Evolutionary conservation across 129 eudicot species (phyloP), one percentile per base, ranked within the genome.

Genomic region (Pulicaria dysenterica): DNA sequence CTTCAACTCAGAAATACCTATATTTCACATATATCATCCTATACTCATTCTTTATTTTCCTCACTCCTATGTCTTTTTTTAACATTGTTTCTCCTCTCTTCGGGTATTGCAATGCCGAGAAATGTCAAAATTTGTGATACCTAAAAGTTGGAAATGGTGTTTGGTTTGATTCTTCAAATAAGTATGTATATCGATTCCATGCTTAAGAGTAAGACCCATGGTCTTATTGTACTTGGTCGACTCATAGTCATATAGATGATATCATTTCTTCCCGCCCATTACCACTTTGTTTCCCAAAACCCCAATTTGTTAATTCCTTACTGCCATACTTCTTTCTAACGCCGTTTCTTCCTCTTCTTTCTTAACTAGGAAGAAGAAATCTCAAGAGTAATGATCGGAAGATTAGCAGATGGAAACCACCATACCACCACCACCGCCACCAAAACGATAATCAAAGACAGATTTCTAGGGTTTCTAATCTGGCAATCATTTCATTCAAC

Each of bases 381-480:
- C 13, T 1, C 67, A 34, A 34, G 58, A 65, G 80, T 48, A 37
- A 76, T 76, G 80, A 67, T 67, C 67, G 69, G 80, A 58, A 76
- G 69, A 73, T 10, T 48, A 59, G 77, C 5, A 47, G 8, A 42
- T 58, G 49, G 59, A 77, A 16, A 37, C 24, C 39, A 17, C 4
- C 24, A 10, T 59, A 48, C 37, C 8, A 8, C 53, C 67, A 24
- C 58, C 49, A 46, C 4, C 4, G 14, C 58, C 4, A 58, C 15
- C 4, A 7, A 37, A 53, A 10, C 41, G 2, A 66, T 89, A 39
- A 38, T 82, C 73, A 75, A 84, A 37, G 70, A 81, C 75, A 84
- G 98, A 36, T 87, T 85, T 63, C 72, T 83, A 47, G 85, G 89
- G 59, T 92, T 92, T 77, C 73, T 89, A 62, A 89, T 92, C 67